Base-by-base conservation (phyloP, 805 yeast genomes). In the Kregervanrija pseudodelftensis region DNA sequence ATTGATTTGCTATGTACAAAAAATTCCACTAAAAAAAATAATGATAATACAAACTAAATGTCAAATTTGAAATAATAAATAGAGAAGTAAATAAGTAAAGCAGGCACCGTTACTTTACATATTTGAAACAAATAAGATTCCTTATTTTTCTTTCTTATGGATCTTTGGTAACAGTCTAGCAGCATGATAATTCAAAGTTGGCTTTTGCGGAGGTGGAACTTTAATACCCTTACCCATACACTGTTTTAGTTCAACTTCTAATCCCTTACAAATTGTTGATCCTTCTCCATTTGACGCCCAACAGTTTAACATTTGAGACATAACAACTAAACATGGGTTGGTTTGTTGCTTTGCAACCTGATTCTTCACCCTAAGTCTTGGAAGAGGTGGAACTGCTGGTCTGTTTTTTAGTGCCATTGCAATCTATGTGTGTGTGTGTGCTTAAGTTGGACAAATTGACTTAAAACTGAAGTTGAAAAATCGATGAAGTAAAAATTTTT, bases 241-340 rank as follows among this genome's bases (percentile, higher is more conserved):
- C 11, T 65, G 65, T 58, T 86, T 86, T 60, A 89, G 74, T 49
- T 85, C 87, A 33, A 65, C 61, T 58, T 83, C 95, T 39, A 86
- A 65, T 8, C 68, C 70, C 17, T 73, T 69, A 66, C 98, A 90
- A 39, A 68, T 73, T 10, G 73, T 67, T 16, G 82, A 69, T 48
- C 93, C 90, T 64, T 88, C 95, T 40, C 95, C 91, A 66, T 87
- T 85, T 17, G 96, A 85, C 2, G 96, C 95, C 98, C 98, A 90
- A 68, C 98, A 90, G 72, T 85, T 86, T 54, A 90, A 70, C 62
- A 90, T 72, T 40, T 86, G 82, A 1, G 93, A 81, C 90, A 90
- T 85, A 51, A 84, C 67, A 45, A 86, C 88, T 48, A 80, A 64
- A 64, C 96, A 89, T 46, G 86, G 80, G 54, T 82, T 80, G 39